Base-by-base conservation (phyloP, 2,329 filamentous ascomycete species). In the Aspergillus pseudonomiae region DNA sequence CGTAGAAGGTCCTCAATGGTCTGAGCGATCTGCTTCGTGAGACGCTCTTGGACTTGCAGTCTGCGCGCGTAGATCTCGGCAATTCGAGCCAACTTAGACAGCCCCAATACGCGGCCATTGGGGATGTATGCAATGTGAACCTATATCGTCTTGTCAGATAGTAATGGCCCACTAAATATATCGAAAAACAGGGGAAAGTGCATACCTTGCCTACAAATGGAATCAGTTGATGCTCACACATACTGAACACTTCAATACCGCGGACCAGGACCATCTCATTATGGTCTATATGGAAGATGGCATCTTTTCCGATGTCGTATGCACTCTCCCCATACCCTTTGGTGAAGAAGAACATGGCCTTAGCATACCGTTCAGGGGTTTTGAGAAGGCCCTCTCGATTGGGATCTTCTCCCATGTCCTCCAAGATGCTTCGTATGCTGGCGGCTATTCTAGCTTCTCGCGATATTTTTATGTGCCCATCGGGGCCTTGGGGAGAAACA, bases 61-160 rank as follows among this genome's bases (percentile, higher is more conserved):
- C 94, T 86, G 59, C 93, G 90, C 58, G 91, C 89, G 79, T 96
- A 97, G 91, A 97, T 94, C 74, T 97, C 93, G 59, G 94, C 94
- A 69, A 97, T 94, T 65, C 94, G 89, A 30, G 93, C 93, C 55
- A 97, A 86, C 78, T 97, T 97, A 39, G 93, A 96, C 60, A 97
- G 88, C 52, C 94, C 94, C 64, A 97, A 92, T 60, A 97, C 93
- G 63, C 93, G 88, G 75, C 92, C 87, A 71, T 89, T 88, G 24
- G 94, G 94, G 67, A 97, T 97, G 80, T 97, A 97, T 61, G 93
- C 94, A 71, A 97, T 97, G 80, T 97, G 94, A 91, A 97, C 96
- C 91, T 94, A 68, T 26, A 46, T 28, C 9, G n/a, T 4, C 50
- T 39, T 58, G 21, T 67, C 39, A 65, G 64, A 66, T 26, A 63